A percentile compares a stretch with the other conserved stretches of the same genome.
Evolutionary conservation across 176 grass and related monocot species (phyloP).

Genomic region (Microstegium vimineum): DNA sequence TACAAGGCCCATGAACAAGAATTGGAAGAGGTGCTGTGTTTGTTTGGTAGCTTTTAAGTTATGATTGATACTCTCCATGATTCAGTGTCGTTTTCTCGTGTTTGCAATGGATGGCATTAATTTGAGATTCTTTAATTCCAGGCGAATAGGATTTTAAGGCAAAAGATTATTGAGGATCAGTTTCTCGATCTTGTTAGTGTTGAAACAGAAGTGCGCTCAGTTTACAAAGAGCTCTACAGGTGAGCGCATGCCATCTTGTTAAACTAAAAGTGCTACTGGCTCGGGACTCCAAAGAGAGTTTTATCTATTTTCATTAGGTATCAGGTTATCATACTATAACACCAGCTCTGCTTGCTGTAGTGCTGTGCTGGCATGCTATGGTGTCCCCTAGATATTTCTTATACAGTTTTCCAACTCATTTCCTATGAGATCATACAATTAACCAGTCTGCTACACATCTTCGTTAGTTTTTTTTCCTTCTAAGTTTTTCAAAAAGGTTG

Average conservation of each 20-base stretch:
- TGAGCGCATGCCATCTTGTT: conserved; percentile 21
- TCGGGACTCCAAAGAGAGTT: conserved; percentile 13
- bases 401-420: not conserved
- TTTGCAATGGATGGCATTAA: conserved; percentile 23
- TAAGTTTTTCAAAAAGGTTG: not conserved
- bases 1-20: conserved; percentile 83
- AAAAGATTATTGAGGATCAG: conserved; percentile 81
- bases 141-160: conserved; percentile 87
- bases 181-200: conserved; percentile 86
- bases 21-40: conserved; percentile 74
- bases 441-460: not conserved
- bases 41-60: not conserved
- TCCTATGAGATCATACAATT: not conserved
- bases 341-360: not conserved
- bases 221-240: conserved; percentile 97
- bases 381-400: not conserved
- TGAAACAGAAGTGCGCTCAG: conserved; percentile 79
- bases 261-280: conserved; percentile 9
- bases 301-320: not conserved
- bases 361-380: conserved; percentile 3
- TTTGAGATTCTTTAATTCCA: conserved; percentile 33
- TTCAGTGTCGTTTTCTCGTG: conserved; percentile 9
- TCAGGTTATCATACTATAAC: not conserved
- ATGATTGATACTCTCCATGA: not conserved
- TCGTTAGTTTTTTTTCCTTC: not conserved